A percentile compares a stretch with the other conserved stretches of the same genome.
phyloP scores from a whole-genome alignment of 2,329 filamentous ascomycete species.

The Pseudovirgaria hyperparasitica region DNA sequence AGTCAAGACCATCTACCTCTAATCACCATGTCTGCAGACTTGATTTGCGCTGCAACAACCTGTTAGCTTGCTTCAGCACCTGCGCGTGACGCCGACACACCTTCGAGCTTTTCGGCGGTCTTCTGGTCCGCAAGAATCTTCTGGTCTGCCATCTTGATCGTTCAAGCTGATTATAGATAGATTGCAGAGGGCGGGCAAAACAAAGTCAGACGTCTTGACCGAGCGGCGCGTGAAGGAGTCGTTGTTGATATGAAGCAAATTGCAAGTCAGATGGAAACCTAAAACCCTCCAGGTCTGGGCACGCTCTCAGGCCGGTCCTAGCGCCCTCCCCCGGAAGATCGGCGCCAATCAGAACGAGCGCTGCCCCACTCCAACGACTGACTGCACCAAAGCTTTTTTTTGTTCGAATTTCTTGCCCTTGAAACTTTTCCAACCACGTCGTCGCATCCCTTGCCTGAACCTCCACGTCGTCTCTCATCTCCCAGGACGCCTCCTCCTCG shows the following conservation, averaged over 20 bases:
- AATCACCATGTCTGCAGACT: constrained; percentile 94
- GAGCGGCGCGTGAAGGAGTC: too few species aligned
- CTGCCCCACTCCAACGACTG: neutral
- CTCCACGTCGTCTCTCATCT: too few species aligned
- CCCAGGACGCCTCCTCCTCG: constrained; percentile 1
- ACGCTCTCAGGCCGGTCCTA: too few species aligned
- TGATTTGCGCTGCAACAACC: constrained; percentile 65
- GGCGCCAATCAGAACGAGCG: neutral
- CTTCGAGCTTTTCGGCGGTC: constrained; percentile 63
- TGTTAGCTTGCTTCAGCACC: constrained; percentile 13
- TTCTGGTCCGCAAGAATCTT: constrained; percentile 26
- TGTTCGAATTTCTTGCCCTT: neutral
- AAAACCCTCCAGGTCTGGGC: too few species aligned
- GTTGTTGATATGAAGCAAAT: too few species aligned
- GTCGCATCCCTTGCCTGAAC: neutral
- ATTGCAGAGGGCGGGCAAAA: too few species aligned
- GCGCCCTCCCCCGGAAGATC: too few species aligned
- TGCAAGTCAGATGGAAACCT: too few species aligned
- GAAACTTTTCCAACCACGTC: constrained; percentile 1
- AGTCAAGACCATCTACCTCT: neutral
- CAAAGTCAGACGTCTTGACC: too few species aligned
- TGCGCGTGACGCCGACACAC: constrained; percentile 30
- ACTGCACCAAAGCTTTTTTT: neutral
- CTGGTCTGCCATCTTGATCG: too few species aligned
- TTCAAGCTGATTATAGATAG: too few species aligned